phyloP scores from a whole-genome alignment of 2,329 filamentous ascomycete genomes.

The Verticillium nonalfalfae region DNA sequence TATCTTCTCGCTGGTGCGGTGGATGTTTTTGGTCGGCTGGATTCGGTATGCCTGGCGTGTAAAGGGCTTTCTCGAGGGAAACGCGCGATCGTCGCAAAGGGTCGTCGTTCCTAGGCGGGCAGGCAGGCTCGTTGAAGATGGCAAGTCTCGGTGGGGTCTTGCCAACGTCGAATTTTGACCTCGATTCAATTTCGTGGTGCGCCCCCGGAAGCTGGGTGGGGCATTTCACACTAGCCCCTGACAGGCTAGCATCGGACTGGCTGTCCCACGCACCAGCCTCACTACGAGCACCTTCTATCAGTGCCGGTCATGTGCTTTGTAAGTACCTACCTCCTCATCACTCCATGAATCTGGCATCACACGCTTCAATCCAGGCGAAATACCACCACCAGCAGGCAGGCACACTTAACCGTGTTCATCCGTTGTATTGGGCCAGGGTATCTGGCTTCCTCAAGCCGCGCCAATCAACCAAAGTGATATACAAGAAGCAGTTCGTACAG shows the following conservation, averaged over 20 bases:
- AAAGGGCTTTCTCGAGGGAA: background rate
- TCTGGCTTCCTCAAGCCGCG: background rate
- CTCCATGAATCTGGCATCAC: too few species aligned
- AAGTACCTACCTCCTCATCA: too few species aligned
- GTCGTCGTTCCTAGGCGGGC: background rate
- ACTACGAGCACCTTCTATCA: background rate
- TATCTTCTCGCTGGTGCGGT: background rate
- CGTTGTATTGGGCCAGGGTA: background rate
- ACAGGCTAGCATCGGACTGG: background rate
- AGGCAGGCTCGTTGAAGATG: background rate
- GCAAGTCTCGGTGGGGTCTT: conserved; percentile 1
- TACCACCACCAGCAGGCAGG: too few species aligned
- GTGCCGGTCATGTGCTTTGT: too few species aligned
- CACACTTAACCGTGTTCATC: background rate
- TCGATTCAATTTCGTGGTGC: conserved; percentile 2
- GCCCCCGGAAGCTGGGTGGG: background rate
- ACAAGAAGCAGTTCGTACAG: background rate
- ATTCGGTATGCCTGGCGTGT: background rate
- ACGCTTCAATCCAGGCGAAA: too few species aligned
- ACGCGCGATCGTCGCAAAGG: background rate
- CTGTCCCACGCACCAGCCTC: background rate
- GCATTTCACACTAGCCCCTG: background rate
- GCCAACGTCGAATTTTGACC: conserved; percentile 2
- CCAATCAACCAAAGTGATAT: background rate
- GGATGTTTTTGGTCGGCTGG: background rate